Evolutionary conservation across 768 basidiomycete genomes (phyloP), one percentile per base, ranked within the genome.

Genomic region (Chalciporus pseudorubinellus): DNA sequence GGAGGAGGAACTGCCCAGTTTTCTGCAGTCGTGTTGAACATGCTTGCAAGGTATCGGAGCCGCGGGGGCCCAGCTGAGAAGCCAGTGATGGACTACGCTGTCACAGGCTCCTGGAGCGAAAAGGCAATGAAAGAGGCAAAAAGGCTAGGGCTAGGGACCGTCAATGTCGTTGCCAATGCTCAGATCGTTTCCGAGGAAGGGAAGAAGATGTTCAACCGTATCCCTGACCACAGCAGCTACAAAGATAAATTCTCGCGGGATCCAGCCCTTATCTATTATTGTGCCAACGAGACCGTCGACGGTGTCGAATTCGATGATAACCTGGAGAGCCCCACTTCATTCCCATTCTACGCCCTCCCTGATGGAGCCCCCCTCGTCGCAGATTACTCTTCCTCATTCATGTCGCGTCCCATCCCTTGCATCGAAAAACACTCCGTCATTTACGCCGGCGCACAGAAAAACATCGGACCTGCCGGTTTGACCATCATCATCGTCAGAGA

Each of bases 201-300:
- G 29, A 81, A 85, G 66, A 75, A 87, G 64, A 74, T 84, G 0
- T 90, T 87, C 70, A 86, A 92, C 58, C 82, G 80, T 56, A 82
- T 98, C 65, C 94, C 97, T 9, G 73, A 83, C 11, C 83, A 82
- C 65, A 71, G 75, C 48, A 77, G 79, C 47, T 98, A 88, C 79
- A 51, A n/a, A 44, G 46, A 61, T 21, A 66, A 71, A 10, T 92
- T 98, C 74, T 87, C 88, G 8, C 56, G 71, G n/a, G 79, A 85
- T 64, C 86, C 95, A 13, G 95, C 89, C 22, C 79, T 95, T 59
- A 85, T 98, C 52, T 98, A 95, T 74, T 98, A 97, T 74, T 99
- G 97, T 79, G 97, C 97, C 70, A 99, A 99, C 77, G 97, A 99
- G 76, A 99, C 97, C 13, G 89, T 98, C 51, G 87, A 95, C 59